phyloP scores from a whole-genome alignment of 257 asterid species.

The Rehmannia glutinosa region DNA sequence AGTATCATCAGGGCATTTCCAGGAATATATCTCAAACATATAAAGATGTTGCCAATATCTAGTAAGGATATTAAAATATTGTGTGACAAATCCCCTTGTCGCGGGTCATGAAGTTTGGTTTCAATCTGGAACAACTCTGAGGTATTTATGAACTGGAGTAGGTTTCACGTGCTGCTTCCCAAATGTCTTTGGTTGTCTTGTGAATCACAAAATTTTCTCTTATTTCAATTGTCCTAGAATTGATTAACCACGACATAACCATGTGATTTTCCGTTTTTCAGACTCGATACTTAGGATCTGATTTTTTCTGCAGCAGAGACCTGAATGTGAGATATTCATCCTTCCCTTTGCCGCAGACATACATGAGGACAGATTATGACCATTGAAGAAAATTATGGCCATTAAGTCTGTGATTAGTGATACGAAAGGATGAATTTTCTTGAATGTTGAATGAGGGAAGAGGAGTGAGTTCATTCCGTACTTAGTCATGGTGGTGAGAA shows the following conservation, averaged over 20 bases:
- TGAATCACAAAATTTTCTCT: not conserved
- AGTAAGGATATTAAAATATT: not conserved
- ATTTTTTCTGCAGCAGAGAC: too few relatives aligned
- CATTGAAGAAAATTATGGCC: not conserved
- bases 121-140: not conserved
- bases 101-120: conserved; percentile 2
- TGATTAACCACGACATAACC: too few relatives aligned
- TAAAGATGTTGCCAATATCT: conserved; percentile 1
- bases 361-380: not conserved
- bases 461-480: too few relatives aligned
- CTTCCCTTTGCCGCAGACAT: not conserved
- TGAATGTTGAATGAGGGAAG: too few relatives aligned
- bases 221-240: too few relatives aligned
- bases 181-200: conserved; percentile 1
- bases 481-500: too few relatives aligned
- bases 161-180: not conserved
- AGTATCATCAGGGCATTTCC: not conserved
- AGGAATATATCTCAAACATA: not conserved
- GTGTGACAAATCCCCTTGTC: conserved; percentile 1
- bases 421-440: too few relatives aligned
- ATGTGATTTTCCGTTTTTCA: too few relatives aligned
- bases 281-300: too few relatives aligned
- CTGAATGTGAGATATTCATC: not conserved
- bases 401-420: too few relatives aligned
- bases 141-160: not conserved